Base-by-base conservation (phyloP, 2,329 filamentous ascomycete genomes). In the Botrytis elliptica region DNA sequence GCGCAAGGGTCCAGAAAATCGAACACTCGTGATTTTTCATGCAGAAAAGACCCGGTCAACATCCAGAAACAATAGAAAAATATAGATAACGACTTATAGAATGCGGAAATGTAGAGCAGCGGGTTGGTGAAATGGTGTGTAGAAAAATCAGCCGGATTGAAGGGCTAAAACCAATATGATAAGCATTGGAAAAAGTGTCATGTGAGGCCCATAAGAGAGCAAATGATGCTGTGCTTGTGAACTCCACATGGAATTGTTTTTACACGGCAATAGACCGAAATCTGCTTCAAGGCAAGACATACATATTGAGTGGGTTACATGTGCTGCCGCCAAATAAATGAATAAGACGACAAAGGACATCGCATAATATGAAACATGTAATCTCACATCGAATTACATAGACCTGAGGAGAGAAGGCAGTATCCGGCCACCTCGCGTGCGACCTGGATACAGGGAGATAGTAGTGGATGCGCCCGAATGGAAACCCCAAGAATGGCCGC, bases 201-300 rank as follows among this genome's bases (percentile, higher is more conserved):
- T 68, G 49, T 68, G 66, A 68, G 36, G 49, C n/a, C 36, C 36
- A 42, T 29, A 29, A 57, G 20, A 68, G 66, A 68, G n/a, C 66
- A 68, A 68, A 38, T 68, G 66, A 68, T 57, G 66, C n/a, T 68
- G 66, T 68, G 66, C 49, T 68, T 68, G 66, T 68, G 49, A 68
- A 57, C 49, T 57, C 46, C 16, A 55, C 40, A 33, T 33, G 6
- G 22, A 16, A 16, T 57, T 25, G 38, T n/a, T 14, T 42, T 68
- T 42, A 22, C 49, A 68, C 36, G 49, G 25, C 66, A 57, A 68
- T 9, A 22, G n/a, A 14, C 66, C n/a, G 25, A 57, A 57, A 16
- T 55, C 10, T 68, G 16, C 25, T 33, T n/a, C 29, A 52, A 42
- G 40, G 36, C 36, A 33, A 57, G 49, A 68, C 66, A 68, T 57